Evolutionary conservation across 371 early-diverging fungal genomes (phyloP).

Genomic region (Actinomortierella ambigua): DNA sequence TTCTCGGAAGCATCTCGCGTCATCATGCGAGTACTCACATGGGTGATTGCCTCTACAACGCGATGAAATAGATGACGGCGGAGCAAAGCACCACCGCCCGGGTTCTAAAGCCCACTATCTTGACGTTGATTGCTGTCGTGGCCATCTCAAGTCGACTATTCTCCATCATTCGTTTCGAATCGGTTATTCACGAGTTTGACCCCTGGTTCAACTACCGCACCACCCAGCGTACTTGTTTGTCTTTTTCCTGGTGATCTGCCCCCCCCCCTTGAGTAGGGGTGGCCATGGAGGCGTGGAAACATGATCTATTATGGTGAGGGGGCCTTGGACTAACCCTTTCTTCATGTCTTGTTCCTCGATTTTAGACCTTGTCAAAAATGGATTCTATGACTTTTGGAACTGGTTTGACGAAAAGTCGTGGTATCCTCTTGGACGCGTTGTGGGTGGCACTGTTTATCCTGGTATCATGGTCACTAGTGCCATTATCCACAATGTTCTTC

Average conservation of each 20-base stretch:
- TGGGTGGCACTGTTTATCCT: conserved; percentile 98
- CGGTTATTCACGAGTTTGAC: conserved; percentile 99
- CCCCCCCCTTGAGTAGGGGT: no score
- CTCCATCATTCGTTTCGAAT: conserved; percentile 95
- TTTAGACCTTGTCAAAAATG: conserved; percentile 84
- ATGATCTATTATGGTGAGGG: no score
- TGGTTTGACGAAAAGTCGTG: conserved; percentile 99
- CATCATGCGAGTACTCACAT: no score
- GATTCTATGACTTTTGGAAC: conserved; percentile 97
- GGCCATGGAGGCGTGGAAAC: no score
- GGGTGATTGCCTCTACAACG: no score
- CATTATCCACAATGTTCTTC: conserved; percentile 91
- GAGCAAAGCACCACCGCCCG: conserved; percentile 54
- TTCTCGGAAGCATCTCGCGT: no score
- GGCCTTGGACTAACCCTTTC: no score
- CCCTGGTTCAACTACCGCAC: conserved; percentile 99
- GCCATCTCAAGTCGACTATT: conserved; percentile 95
- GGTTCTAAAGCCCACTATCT: conserved; percentile 72
- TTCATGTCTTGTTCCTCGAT: no score
- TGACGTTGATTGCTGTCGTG: conserved; percentile 85
- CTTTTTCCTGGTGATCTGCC: no score
- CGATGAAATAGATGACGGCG: conserved; percentile 18
- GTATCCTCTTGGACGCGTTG: conserved; percentile 99
- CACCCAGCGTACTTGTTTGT: conserved; percentile 72
- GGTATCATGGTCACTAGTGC: conserved; percentile 98